Base-by-base conservation (phyloP, 495 filamentous ascomycete species). In the Hypoxylon rickii region DNA sequence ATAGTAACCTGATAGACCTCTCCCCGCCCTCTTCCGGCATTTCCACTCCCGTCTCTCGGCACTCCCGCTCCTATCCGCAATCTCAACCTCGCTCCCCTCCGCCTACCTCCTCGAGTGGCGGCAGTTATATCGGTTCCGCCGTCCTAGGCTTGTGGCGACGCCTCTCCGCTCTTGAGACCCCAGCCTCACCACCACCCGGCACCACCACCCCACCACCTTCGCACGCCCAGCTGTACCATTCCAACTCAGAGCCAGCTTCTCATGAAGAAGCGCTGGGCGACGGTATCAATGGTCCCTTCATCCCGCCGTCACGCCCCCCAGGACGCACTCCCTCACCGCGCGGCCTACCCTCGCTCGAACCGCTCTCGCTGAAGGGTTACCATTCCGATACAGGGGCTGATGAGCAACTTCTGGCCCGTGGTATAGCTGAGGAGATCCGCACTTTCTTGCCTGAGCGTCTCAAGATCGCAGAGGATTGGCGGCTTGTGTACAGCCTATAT, bases 381-480 rank as follows among this genome's bases (percentile, higher is more conserved):
- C 56, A 63, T 36, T 55, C 62, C 1, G 71, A 74, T 51, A 79
- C 77, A 0, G 39, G 64, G 0, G 15, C 55, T 1, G 64, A 67
- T 15, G 70, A 73, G 13, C 69, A 73, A 42, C 63, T 96, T 40
- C 79, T 97, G 22, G 85, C 81, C 5, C 78, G 77, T 41, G 78
- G 84, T 5, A 73, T 98, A 10, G 94, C 94, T 1, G 95, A 98
- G 73, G 94, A 98, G 73, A 96, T 98, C 50, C 83, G 95, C 29
- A 82, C 94, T 16, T 85, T 97, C 43, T 78, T 98, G 7, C 94
- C 94, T 0, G 78, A 92, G 42, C 81, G 93, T 16, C 73, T 97
- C 46, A 89, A 96, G 70, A 81, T 98, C 11, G 83, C 85, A 51
- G 92, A 97, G 55, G 85, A 85, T 55, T 98, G 94, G 94, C 76